Evolutionary conservation across 768 basidiomycete species (phyloP), one percentile per base, ranked within the genome.

Genomic region (Suillus placidus): DNA sequence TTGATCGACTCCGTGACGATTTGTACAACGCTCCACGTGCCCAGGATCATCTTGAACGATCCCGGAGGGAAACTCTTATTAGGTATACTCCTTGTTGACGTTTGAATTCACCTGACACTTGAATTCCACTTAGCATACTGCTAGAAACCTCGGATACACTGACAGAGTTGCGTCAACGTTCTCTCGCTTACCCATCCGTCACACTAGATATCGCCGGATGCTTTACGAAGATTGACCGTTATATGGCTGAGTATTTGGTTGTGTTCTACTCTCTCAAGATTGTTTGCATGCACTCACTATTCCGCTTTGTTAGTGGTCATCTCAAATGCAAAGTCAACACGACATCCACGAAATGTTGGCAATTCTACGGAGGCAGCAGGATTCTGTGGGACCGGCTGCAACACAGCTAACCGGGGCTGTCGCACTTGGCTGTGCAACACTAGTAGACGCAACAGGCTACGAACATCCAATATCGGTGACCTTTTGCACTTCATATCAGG

Each of bases 331-430:
- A 4, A 45, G 0, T n/a, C 16, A 9, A 26, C 14, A 52, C 16
- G 16, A 18, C 8, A 18, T 52, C 1, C 7, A 32, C 3, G 16
- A 32, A 52, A 1, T 18, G 1, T 9, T 1, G 51, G 7, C 1
- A 74, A 74, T 35, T 66, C 4, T n/a, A 4, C 3, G 10, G 43
- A 45, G 9, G 43, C 43, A 70, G 9, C 49, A 72, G 20, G 43
- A n/a, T n/a, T n/a, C n/a, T n/a, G n/a, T n/a, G n/a, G n/a, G n/a
- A n/a, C n/a, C n/a, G n/a, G n/a, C n/a, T n/a, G n/a, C n/a, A n/a
- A n/a, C n/a, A n/a, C n/a, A n/a, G n/a, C n/a, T n/a, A n/a, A n/a
- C n/a, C n/a, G n/a, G n/a, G n/a, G n/a, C n/a, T n/a, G n/a, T n/a
- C n/a, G n/a, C n/a, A n/a, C n/a, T n/a, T n/a, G n/a, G n/a, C n/a